Percentiles rank a stretch among this genome's conserved stretches.
These are phyloP conservation scores for Rhizophagus clarus DNA, from an alignment of 192 early-diverging fungal species.

Conservation along the genomic window DNA sequence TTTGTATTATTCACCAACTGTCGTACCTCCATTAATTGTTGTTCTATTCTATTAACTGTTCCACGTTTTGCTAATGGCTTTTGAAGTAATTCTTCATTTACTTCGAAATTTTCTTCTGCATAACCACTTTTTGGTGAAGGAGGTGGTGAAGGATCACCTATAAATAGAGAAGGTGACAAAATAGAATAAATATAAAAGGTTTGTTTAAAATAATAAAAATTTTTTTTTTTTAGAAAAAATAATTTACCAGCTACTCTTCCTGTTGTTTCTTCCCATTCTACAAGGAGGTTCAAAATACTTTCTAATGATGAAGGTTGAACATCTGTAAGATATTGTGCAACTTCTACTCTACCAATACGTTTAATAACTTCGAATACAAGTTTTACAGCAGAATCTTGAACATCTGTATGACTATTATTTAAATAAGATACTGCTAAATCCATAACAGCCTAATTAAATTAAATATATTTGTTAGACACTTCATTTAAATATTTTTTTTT, in stretches of 20 bases:
- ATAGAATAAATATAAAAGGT: neutral
- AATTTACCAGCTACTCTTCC: conserved; percentile 1
- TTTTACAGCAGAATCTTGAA: conserved; percentile 58
- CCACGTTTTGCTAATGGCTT: conserved; percentile 31
- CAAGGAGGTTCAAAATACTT: conserved; percentile 9
- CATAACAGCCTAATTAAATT: conserved; percentile 48
- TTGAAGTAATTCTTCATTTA: conserved; percentile 16
- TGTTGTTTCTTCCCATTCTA: conserved; percentile 8
- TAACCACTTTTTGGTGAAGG: neutral
- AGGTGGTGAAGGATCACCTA: conserved; percentile 1
- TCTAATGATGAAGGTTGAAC: conserved; percentile 40
- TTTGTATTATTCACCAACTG: conserved; percentile 25
- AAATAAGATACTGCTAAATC: conserved; percentile 57
- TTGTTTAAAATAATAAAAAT: no score
- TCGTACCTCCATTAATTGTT: conserved; percentile 34
- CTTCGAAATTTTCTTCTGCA: neutral
- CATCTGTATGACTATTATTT: conserved; percentile 60
- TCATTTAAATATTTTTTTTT: neutral
- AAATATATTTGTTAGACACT: neutral
- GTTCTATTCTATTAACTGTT: conserved; percentile 35
- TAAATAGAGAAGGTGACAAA: no score
- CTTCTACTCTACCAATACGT: conserved; percentile 37
- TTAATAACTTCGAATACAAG: conserved; percentile 56
- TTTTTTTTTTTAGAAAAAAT: no score
- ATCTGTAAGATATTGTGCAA: conserved; percentile 41